These are phyloP conservation scores for Lasiosphaeria miniovina DNA, from an alignment of 495 filamentous ascomycete species.

Conservation along the genomic window DNA sequence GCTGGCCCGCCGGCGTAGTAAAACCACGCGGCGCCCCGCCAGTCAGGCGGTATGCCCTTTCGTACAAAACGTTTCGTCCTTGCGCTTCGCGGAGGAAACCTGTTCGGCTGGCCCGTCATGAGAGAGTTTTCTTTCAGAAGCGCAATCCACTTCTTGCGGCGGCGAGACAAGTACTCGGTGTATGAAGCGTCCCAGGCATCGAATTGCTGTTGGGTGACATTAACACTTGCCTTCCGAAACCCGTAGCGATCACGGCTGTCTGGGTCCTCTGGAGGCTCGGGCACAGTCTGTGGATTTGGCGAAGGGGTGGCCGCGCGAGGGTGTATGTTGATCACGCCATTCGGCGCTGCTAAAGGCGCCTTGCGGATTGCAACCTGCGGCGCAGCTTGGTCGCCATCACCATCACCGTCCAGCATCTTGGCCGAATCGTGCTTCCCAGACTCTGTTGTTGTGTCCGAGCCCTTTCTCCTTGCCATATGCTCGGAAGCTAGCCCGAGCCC, in stretches of 20 bases:
- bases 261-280: conserved; percentile 32
- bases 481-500: conserved; percentile 28
- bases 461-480: conserved; percentile 20
- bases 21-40: conserved; percentile 93
- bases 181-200: conserved; percentile 78
- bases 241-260: conserved; percentile 75
- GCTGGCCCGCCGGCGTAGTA: conserved; percentile 91
- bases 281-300: conserved; percentile 19
- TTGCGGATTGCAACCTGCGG: background rate
- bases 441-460: conserved; percentile 12
- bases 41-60: conserved; percentile 93
- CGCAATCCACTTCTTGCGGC: conserved; percentile 76
- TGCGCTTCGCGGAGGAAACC: conserved; percentile 74
- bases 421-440: conserved; percentile 33
- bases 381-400: conserved; percentile 14
- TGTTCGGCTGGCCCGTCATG: conserved; percentile 63
- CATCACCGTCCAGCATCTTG: conserved; percentile 28
- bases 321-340: background rate
- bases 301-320: conserved; percentile 18
- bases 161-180: conserved; percentile 61
- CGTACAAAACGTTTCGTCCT: conserved; percentile 87
- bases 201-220: conserved; percentile 73
- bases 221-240: conserved; percentile 82
- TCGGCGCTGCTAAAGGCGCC: conserved; percentile 7
- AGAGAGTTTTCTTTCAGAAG: conserved; percentile 75